Conservation (phyloP, 2,329 filamentous ascomycete genomes). For the Cladosporium sp. region DNA sequence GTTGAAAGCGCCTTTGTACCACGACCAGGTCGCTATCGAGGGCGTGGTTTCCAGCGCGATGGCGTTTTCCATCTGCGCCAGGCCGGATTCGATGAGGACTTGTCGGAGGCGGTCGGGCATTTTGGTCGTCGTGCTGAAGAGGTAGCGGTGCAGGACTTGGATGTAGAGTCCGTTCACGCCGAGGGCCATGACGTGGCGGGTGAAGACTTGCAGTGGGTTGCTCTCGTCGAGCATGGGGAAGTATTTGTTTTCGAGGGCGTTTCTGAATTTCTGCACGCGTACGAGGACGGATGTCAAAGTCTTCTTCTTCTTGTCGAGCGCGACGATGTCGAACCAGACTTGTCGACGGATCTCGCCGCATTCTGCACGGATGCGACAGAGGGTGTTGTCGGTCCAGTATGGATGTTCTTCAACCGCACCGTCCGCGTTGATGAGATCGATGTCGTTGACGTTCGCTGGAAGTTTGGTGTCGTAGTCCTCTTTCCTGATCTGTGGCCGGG, state of each 20-base stretch:
- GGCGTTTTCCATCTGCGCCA: conserved; percentile 50
- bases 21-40: conserved; percentile 57
- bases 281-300: conserved; percentile 61
- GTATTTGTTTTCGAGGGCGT: conserved; percentile 62
- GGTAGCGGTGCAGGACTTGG: conserved; percentile 66
- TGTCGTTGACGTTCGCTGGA: conserved; percentile 67
- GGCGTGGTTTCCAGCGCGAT: conserved; percentile 52
- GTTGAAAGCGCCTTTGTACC: conserved; percentile 68
- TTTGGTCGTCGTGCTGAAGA: conserved; percentile 42
- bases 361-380: conserved; percentile 66
- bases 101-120: conserved; percentile 62
- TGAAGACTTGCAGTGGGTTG: conserved; percentile 59
- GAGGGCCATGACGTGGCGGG: conserved; percentile 61
- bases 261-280: conserved; percentile 66
- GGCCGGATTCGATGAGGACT: conserved; percentile 60
- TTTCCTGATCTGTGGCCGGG: conserved; percentile 64
- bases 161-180: conserved; percentile 61
- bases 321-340: conserved; percentile 65
- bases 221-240: conserved; percentile 57
- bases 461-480: conserved; percentile 73
- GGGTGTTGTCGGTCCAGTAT: conserved; percentile 64
- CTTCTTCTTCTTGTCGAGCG: conserved; percentile 58
- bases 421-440: conserved; percentile 49
- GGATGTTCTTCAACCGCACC: conserved; percentile 44
- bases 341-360: conserved; percentile 68